Base-by-base conservation (phyloP, 2,329 filamentous ascomycete genomes). In the Coleophoma crateriformis region DNA sequence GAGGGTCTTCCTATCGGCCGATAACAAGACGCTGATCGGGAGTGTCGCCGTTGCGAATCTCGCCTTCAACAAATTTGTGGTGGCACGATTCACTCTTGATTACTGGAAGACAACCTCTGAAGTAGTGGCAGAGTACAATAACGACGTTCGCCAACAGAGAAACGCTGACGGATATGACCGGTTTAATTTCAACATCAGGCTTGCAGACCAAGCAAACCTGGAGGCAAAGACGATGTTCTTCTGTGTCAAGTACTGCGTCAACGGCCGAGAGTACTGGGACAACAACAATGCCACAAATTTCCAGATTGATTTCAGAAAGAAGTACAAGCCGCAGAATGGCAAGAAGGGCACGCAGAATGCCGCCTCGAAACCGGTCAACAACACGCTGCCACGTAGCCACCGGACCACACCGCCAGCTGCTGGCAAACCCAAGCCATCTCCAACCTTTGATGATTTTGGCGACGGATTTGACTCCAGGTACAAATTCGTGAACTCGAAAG, bases 81-180 rank as follows among this genome's bases (percentile, higher is more conserved):
- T 87, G n/a, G 92, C 90, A 67, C 84, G 94, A 46, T 99, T 99
- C 68, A 99, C 94, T 0, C 79, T 96, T 43, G 94, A 99, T 68
- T 94, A 95, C 71, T 99, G 94, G 94, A 96, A 95, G 77, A 99
- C 94, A 0, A 95, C 91, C 0, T 99, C 94, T 1, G 94, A 99
- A 66, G 87, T 97, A 2, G 78, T 79, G 35, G 92, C 89, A n/a
- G 90, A 96, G 61, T 99, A 82, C 71, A 85, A 84, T 65, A 81
- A 88, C 54, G 88, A 94, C 69, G 79, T 92, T 42, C 81, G 83
- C 40, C 81, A 82, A 27, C 81, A 81, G 58, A 81, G 86, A 39
- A 73, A 73, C 3, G 72, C 80, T 19, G 77, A 86, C 58, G 83
- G 85, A 44, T 85, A 86, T 59, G 94, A 99, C 67, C 82, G 89